phyloP scores from a whole-genome alignment of 75 land plant species.

The Gnetum montanum region DNA sequence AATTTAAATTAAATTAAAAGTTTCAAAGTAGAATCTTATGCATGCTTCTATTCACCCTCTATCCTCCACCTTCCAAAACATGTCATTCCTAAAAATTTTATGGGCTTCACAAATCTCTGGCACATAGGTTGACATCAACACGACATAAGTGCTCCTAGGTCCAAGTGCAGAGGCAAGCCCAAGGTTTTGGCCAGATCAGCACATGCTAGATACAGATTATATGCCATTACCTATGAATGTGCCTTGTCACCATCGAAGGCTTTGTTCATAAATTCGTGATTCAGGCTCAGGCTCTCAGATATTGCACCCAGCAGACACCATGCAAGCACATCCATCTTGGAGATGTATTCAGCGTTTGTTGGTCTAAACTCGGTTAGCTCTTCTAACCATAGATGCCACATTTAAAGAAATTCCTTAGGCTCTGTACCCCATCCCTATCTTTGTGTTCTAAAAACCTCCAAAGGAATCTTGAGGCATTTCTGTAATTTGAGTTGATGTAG shows the following conservation, averaged over 20 bases:
- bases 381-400: constrained; percentile 62
- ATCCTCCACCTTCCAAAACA: no score
- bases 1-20: no score
- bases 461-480: no score
- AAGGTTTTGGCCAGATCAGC: constrained; percentile 56
- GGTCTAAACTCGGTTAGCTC: constrained; percentile 39
- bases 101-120: no score
- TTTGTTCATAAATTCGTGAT: constrained; percentile 19
- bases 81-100: no score
- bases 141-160: constrained; percentile 41
- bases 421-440: no score
- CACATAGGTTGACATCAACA: no score
- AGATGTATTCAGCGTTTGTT: constrained; percentile 22
- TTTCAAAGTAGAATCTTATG: no score
- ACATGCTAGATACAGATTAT: constrained; percentile 61
- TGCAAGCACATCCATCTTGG: constrained; percentile 14
- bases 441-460: no score
- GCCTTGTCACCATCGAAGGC: constrained; percentile 28
- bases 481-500: no score
- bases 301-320: constrained; percentile 18
- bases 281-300: constrained; percentile 39
- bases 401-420: no score
- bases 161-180: constrained; percentile 33
- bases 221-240: constrained; percentile 32
- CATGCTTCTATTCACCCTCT: no score